phyloP scores from a whole-genome alignment of 768 basidiomycete species.

The Tulasnella sp. region DNA sequence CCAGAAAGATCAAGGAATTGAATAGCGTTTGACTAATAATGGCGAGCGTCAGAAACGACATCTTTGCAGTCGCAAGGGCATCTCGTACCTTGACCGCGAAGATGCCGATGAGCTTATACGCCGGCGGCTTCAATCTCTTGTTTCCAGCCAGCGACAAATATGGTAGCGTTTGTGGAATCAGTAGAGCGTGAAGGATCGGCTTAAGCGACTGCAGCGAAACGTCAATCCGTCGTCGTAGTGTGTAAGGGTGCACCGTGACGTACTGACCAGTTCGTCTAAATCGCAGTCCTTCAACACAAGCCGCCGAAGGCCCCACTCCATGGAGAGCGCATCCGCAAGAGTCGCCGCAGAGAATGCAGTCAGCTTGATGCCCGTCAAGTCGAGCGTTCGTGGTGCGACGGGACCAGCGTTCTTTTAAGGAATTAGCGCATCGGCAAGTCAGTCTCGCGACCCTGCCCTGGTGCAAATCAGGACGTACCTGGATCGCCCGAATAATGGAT shows the following conservation, averaged over 20 bases:
- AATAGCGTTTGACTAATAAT: conserved; percentile 64
- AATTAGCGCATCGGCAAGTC: conserved; percentile 40
- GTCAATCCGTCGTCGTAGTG: neutral
- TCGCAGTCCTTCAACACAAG: conserved; percentile 85
- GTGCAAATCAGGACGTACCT: conserved; percentile 52
- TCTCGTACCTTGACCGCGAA: conserved; percentile 70
- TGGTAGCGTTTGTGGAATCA: conserved; percentile 79
- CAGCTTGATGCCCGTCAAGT: conserved; percentile 79
- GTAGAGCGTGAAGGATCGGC: conserved; percentile 84
- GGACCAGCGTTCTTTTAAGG: conserved; percentile 55
- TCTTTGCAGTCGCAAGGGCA: neutral
- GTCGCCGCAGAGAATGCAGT: conserved; percentile 71
- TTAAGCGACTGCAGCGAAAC: conserved; percentile 65
- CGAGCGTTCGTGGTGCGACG: conserved; percentile 67
- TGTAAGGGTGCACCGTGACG: conserved; percentile 7
- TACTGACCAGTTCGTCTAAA: conserved; percentile 74
- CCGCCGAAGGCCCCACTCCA: conserved; percentile 92
- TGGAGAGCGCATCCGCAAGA: conserved; percentile 85
- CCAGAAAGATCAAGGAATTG: conserved; percentile 92
- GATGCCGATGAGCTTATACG: conserved; percentile 78
- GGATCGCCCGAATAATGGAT: conserved; percentile 68
- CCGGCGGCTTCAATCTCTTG: conserved; percentile 70
- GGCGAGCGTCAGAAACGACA: conserved; percentile 18
- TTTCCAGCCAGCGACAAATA: conserved; percentile 89
- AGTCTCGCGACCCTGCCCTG: neutral